Evolutionary conservation across 306 rosid genomes (phyloP).

Genomic region (Dicorynia guianensis): DNA sequence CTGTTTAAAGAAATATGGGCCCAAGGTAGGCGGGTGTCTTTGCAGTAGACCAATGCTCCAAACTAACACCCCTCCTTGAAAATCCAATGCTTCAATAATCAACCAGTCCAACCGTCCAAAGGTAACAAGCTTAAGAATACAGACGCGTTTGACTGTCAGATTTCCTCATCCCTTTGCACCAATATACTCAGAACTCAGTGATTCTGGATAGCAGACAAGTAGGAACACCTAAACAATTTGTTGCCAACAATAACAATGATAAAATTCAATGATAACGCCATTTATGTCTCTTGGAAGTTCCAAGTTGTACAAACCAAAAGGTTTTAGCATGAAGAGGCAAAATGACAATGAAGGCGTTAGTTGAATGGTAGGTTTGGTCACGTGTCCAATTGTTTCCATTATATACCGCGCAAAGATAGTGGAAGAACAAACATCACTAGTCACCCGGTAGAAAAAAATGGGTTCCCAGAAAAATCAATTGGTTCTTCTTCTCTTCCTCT

Average conservation of each 20-base stretch:
- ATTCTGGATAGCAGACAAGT: slow-evolving; percentile 25
- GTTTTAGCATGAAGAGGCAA: background rate
- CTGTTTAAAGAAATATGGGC: no score
- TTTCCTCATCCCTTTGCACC: background rate
- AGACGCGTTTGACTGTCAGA: slow-evolving; percentile 31
- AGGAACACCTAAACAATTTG: slow-evolving; percentile 22
- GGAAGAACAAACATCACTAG: slow-evolving; percentile 31
- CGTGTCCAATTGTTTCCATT: slow-evolving; percentile 29
- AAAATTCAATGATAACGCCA: background rate
- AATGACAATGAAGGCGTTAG: slow-evolving; percentile 3
- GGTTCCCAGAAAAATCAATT: slow-evolving; percentile 46
- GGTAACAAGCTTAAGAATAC: background rate
- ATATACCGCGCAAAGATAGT: slow-evolving; percentile 36
- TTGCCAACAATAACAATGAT: background rate
- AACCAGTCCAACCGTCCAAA: slow-evolving; percentile 23
- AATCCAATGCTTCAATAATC: slow-evolving; percentile 8
- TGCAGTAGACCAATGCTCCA: no score
- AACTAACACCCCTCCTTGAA: no score
- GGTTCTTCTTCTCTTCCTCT: slow-evolving; percentile 48
- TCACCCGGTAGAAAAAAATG: slow-evolving; percentile 50
- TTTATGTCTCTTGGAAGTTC: slow-evolving; percentile 6
- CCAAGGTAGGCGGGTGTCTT: no score
- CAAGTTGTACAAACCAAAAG: background rate
- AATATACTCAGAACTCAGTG: background rate
- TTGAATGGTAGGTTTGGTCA: slow-evolving; percentile 68